phyloP scores from a whole-genome alignment of 495 filamentous ascomycete genomes.

The Choiromyces venosus region DNA sequence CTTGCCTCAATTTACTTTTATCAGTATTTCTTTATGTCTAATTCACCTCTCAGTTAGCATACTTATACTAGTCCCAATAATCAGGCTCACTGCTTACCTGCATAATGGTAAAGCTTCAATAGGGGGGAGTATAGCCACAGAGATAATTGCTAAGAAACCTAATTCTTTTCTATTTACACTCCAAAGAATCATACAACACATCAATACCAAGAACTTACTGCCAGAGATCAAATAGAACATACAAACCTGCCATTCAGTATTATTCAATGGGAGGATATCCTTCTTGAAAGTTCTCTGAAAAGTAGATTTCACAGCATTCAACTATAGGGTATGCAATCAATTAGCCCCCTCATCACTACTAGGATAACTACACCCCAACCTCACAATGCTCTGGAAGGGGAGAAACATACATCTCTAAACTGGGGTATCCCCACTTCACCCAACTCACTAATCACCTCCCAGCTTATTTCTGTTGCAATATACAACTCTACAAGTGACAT shows the following conservation, averaged over 20 bases:
- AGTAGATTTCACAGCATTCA: constrained; percentile 83
- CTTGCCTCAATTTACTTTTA: too few relatives aligned
- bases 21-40: too few relatives aligned
- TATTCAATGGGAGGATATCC: constrained; percentile 92
- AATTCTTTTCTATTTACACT: constrained; percentile 84
- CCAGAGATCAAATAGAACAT: constrained; percentile 45
- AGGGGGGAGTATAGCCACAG: too few relatives aligned
- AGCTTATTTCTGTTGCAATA: too few relatives aligned
- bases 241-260: constrained; percentile 95
- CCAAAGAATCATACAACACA: constrained; percentile 70
- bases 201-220: constrained; percentile 16
- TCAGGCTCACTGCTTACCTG: too few relatives aligned
- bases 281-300: constrained; percentile 97
- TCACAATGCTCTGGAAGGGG: background rate
- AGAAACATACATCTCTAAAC: constrained; percentile 80
- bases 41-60: too few relatives aligned
- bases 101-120: too few relatives aligned
- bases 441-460: constrained; percentile 92
- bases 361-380: background rate
- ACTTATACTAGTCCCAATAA: too few relatives aligned
- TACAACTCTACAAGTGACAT: constrained; percentile 99
- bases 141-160: constrained; percentile 72
- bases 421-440: constrained; percentile 93
- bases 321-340: constrained; percentile 48
- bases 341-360: background rate